Percentiles rank a stretch among this genome's conserved stretches.
These are phyloP conservation scores for Penicillium desertorum DNA, from an alignment of 495 filamentous ascomycete genomes.

Conservation along the genomic window DNA sequence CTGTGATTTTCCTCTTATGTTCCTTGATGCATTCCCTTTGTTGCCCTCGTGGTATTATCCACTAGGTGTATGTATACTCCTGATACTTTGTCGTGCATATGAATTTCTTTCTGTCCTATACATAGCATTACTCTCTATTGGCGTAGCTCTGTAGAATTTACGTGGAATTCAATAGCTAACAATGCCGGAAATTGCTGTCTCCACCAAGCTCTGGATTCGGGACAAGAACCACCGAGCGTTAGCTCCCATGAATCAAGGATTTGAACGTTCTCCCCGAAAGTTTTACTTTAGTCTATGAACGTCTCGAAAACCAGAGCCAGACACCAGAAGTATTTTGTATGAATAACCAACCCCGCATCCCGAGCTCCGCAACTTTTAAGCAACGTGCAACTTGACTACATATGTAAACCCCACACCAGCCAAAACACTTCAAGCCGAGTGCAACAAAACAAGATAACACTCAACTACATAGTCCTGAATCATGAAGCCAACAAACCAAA, in stretches of 20 bases:
- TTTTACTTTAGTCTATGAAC: background rate
- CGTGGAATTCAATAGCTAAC: background rate
- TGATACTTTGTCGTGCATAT: slow-evolving; percentile 13
- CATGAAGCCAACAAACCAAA: slow-evolving; percentile 11
- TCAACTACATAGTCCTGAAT: background rate
- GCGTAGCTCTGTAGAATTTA: background rate
- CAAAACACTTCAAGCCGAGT: background rate
- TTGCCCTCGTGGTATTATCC: slow-evolving; percentile 9
- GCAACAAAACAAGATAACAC: background rate
- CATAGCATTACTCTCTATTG: background rate
- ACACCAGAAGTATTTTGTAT: background rate
- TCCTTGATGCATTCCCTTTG: slow-evolving; percentile 8
- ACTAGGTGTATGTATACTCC: slow-evolving; percentile 16
- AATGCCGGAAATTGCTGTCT: background rate
- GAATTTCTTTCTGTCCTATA: slow-evolving; percentile 2
- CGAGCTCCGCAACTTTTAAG: background rate
- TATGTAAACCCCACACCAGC: background rate
- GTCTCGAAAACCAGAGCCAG: background rate
- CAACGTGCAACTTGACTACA: background rate
- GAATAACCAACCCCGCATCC: background rate
- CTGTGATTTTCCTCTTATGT: slow-evolving; percentile 3
- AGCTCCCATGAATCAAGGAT: background rate
- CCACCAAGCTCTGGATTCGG: slow-evolving; percentile 2
- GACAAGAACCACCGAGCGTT: slow-evolving; percentile 5
- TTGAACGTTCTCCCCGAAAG: background rate